phyloP scores from a whole-genome alignment of 495 filamentous ascomycete species.

The Penicillium mononematosum region DNA sequence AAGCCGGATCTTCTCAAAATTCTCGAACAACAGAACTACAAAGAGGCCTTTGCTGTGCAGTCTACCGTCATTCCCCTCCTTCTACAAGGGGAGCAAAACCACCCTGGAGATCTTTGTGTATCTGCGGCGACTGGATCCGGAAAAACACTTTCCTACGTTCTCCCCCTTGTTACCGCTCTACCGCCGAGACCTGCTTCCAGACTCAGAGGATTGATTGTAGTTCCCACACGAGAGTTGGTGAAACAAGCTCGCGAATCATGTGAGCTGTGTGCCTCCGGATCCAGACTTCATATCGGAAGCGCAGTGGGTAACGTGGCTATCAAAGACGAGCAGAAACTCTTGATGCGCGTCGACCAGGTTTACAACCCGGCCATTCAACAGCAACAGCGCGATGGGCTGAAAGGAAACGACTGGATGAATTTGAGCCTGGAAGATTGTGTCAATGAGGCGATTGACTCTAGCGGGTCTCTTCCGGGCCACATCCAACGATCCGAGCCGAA shows the following conservation, averaged over 20 bases:
- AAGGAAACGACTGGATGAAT: conserved; percentile 48
- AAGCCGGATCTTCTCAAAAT: conserved; percentile 55
- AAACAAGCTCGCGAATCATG: conserved; percentile 73
- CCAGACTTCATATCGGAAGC: conserved; percentile 70
- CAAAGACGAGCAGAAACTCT: conserved; percentile 65
- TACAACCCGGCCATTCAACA: conserved; percentile 56
- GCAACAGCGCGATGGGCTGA: conserved; percentile 38
- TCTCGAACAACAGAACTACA: conserved; percentile 64
- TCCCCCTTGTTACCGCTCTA: conserved; percentile 80
- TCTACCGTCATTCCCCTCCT: conserved; percentile 76
- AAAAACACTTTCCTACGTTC: conserved; percentile 85
- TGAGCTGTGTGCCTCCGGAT: conserved; percentile 63
- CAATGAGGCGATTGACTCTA: conserved; percentile 38
- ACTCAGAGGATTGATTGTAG: conserved; percentile 74
- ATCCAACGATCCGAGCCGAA: conserved; percentile 62
- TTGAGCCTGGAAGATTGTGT: conserved; percentile 48
- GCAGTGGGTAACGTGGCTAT: conserved; percentile 77
- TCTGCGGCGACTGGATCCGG: conserved; percentile 91
- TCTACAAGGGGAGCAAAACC: conserved; percentile 54
- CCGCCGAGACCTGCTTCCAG: conserved; percentile 56
- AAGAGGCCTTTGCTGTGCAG: conserved; percentile 81
- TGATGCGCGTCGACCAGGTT: conserved; percentile 61
- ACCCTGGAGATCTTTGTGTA: conserved; percentile 75
- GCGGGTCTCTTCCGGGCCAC: conserved; percentile 55
- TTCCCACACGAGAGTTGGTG: conserved; percentile 89